These are phyloP conservation scores for Mortierella sp. DNA, from an alignment of 371 early-diverging fungal genomes.

Conservation along the genomic window DNA sequence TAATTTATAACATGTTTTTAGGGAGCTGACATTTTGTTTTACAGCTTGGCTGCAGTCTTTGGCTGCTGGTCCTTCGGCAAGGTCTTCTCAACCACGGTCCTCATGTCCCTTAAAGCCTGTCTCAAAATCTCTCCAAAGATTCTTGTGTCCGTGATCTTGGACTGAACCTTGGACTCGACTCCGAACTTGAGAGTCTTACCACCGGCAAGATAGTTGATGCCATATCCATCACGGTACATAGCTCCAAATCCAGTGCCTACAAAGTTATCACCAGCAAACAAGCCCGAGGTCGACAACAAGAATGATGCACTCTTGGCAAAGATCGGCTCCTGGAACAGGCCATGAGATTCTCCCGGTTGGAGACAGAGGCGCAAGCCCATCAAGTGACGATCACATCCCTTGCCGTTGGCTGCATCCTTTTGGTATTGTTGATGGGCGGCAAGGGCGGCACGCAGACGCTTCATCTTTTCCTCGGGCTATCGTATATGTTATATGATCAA, in stretches of 20 bases:
- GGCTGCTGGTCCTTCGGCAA: conserved; percentile 44
- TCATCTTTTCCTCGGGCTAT: conserved; percentile 69
- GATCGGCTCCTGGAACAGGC: conserved; percentile 82
- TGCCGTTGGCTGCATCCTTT: conserved; percentile 74
- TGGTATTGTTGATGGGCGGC: conserved; percentile 75
- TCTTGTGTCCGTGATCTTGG: conserved; percentile 58
- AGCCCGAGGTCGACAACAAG: conserved; percentile 81
- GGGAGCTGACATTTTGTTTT: not conserved
- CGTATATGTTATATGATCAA: too few species aligned
- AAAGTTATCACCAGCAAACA: conserved; percentile 78
- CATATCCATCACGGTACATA: conserved; percentile 85
- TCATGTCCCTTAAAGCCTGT: conserved; percentile 67
- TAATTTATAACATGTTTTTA: too few species aligned
- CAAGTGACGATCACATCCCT: conserved; percentile 88
- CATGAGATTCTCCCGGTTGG: conserved; percentile 60
- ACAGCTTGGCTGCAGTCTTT: conserved; percentile 33
- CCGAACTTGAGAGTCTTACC: conserved; percentile 79
- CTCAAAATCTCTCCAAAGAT: conserved; percentile 61
- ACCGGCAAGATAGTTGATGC: conserved; percentile 88
- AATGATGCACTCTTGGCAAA: conserved; percentile 72
- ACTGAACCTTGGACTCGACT: conserved; percentile 78
- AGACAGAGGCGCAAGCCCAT: conserved; percentile 76
- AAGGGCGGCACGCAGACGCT: conserved; percentile 70
- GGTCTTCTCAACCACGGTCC: conserved; percentile 39
- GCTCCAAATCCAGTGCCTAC: conserved; percentile 86